Conservation (phyloP, 441 rosid genomes). For the Corymbia calophylla region DNA sequence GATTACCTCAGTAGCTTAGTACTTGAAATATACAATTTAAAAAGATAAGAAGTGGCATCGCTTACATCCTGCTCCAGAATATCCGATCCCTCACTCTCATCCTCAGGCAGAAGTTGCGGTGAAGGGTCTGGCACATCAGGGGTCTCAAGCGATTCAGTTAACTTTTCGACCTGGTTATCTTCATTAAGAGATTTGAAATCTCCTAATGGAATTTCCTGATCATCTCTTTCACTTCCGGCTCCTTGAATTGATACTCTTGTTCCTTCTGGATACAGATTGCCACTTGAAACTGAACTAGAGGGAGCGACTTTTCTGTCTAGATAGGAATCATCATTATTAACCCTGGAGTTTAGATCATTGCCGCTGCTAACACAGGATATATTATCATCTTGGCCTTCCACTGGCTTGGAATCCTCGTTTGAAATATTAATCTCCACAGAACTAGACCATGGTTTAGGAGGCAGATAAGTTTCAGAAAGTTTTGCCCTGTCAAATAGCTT, state of each 20-base stretch:
- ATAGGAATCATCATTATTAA: slow-evolving; percentile 18
- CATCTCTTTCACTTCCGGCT: slow-evolving; percentile 24
- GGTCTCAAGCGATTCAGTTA: slow-evolving; percentile 20
- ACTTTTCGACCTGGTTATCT: slow-evolving; percentile 32
- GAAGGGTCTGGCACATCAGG: slow-evolving; percentile 30
- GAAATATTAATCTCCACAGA: slow-evolving; percentile 17
- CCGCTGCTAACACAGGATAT: slow-evolving; percentile 37
- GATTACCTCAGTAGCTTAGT: neutral
- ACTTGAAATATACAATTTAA: neutral
- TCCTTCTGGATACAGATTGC: slow-evolving; percentile 37
- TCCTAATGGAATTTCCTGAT: slow-evolving; percentile 21
- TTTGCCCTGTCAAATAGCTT: slow-evolving; percentile 23
- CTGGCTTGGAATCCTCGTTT: slow-evolving; percentile 27
- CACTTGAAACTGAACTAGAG: slow-evolving; percentile 32
- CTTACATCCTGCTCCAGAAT: slow-evolving; percentile 93
- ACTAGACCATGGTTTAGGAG: slow-evolving; percentile 20
- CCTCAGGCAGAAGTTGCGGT: slow-evolving; percentile 35
- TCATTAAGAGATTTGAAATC: slow-evolving; percentile 25
- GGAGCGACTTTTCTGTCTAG: slow-evolving; percentile 34
- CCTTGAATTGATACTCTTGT: slow-evolving; percentile 23
- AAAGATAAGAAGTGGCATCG: slow-evolving; percentile 11
- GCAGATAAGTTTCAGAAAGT: slow-evolving; percentile 18
- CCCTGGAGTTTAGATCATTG: slow-evolving; percentile 20
- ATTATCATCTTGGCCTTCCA: slow-evolving; percentile 59
- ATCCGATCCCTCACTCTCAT: slow-evolving; percentile 79